Percentiles rank a stretch among this genome's conserved stretches.
phyloP scores from a whole-genome alignment of 495 filamentous ascomycete species.

The Penicillium atrosanguineum region DNA sequence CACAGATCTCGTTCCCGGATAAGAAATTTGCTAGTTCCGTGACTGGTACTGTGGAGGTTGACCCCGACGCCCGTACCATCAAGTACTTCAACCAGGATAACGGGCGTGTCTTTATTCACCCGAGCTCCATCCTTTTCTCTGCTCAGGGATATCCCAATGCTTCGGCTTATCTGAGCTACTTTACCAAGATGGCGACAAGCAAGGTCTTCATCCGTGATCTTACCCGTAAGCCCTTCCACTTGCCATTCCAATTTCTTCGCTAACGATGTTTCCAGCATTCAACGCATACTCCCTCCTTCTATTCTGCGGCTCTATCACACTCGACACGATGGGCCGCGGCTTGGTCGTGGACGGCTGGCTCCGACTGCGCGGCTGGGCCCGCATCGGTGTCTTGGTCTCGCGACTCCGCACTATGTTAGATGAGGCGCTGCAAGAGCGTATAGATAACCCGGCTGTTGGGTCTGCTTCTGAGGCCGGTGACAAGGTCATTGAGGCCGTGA shows the following conservation, averaged over 20 bases:
- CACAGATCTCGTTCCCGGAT: slow-evolving; percentile 86
- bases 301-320: slow-evolving; percentile 79
- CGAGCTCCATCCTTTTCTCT: slow-evolving; percentile 79
- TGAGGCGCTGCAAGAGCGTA: slow-evolving; percentile 68
- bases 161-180: slow-evolving; percentile 75
- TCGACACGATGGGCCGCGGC: slow-evolving; percentile 86
- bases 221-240: slow-evolving; percentile 63
- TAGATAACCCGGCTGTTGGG: slow-evolving; percentile 66
- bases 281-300: slow-evolving; percentile 86
- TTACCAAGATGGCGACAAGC: slow-evolving; percentile 83
- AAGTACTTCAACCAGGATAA: slow-evolving; percentile 87
- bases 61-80: slow-evolving; percentile 88
- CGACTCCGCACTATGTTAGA: slow-evolving; percentile 84
- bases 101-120: slow-evolving; percentile 89
- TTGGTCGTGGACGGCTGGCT: slow-evolving; percentile 93
- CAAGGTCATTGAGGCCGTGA: slow-evolving; percentile 73
- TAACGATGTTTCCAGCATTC: slow-evolving; percentile 58
- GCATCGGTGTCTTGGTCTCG: slow-evolving; percentile 87
- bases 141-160: slow-evolving; percentile 69
- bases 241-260: neutral
- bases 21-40: slow-evolving; percentile 87
- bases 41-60: slow-evolving; percentile 83
- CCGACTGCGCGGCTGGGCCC: slow-evolving; percentile 84
- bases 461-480: slow-evolving; percentile 36
- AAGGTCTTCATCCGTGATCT: slow-evolving; percentile 86